Conservation (phyloP, 2,329 filamentous ascomycete genomes). For the Trichoderma atrobrunneum region DNA sequence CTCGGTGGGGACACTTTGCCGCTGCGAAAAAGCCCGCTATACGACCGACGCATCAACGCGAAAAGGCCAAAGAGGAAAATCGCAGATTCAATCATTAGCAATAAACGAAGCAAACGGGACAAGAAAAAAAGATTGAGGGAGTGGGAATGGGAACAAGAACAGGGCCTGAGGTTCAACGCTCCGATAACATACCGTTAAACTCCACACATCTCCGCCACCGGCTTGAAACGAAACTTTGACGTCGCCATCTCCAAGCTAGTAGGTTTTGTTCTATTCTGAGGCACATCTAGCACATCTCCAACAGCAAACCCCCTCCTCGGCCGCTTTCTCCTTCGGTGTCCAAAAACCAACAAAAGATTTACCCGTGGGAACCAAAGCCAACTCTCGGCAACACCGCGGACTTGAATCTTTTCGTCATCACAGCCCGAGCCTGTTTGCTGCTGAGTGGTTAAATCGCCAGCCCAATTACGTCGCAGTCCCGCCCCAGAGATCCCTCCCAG, state of each 20-base stretch:
- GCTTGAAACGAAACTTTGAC: not conserved
- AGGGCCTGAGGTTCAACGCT: not conserved
- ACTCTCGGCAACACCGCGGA: slow-evolving; percentile 16
- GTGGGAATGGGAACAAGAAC: not conserved
- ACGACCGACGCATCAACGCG: not conserved
- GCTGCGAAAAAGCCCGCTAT: not conserved
- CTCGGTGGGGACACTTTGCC: not conserved
- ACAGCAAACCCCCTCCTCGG: not conserved
- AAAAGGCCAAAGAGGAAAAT: not conserved
- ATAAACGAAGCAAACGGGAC: not conserved
- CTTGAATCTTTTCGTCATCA: not conserved
- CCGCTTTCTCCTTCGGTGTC: not conserved
- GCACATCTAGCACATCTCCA: not conserved
- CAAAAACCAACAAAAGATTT: not conserved
- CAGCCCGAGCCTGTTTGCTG: not conserved
- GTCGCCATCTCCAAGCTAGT: not conserved
- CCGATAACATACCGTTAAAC: not conserved
- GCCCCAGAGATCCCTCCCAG: not conserved
- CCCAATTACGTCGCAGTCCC: slow-evolving; percentile 17
- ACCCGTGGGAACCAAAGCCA: not conserved
- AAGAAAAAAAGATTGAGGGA: not conserved
- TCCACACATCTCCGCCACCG: not conserved
- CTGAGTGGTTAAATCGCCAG: slow-evolving; percentile 10
- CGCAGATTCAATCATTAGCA: no score
- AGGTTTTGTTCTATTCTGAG: not conserved